Evolutionary conservation across 352 stramenopile genomes (phyloP), one percentile per base, ranked within the genome.

Genomic region (Phytophthora fragariae): DNA sequence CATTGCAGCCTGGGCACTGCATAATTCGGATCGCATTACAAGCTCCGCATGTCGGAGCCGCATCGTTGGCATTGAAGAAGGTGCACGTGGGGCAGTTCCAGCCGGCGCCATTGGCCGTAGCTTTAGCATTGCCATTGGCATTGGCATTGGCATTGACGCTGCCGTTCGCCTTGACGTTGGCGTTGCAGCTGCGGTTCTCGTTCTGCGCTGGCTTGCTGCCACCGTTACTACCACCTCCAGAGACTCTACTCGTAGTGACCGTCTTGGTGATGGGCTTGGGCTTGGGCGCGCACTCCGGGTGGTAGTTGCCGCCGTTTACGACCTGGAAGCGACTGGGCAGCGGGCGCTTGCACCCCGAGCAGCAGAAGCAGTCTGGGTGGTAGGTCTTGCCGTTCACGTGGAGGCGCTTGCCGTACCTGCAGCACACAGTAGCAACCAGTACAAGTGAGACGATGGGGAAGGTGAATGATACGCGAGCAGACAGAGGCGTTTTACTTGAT

Each of bases 291-390:
- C 82, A 89, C 49, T 83, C 70, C 9, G 59, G 37, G 29, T 89
- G 82, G 62, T 85, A 89, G 49, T 73, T 81, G 39, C 61, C 70
- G 3, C 70, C 74, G 41, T 81, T 75, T 29, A 81, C 65, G n/a
- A 78, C 70, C 41, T 85, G 73, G 46, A 88, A 72, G 41, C 73
- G 78, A 85, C 68, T 81, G 37, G 70, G 72, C 57, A 70, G 58
- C 56, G 62, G 69, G 11, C 52, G 57, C 11, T 81, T 72, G 64
- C 82, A 90, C 11, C 69, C 73, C 44, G 68, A 73, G 58, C 82
- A 90, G 62, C 72, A 79, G 70, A 90, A 90, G 39, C 82, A 90
- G 63, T 77, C 75, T 0, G 76, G 76, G 52, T 90, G 82, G 52
- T 84, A 90, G 3, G 65, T 79, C 19, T 76, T 63, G 3, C 75